phyloP scores from a whole-genome alignment of 495 filamentous ascomycete species.

The Aspergillus heteromorphus region DNA sequence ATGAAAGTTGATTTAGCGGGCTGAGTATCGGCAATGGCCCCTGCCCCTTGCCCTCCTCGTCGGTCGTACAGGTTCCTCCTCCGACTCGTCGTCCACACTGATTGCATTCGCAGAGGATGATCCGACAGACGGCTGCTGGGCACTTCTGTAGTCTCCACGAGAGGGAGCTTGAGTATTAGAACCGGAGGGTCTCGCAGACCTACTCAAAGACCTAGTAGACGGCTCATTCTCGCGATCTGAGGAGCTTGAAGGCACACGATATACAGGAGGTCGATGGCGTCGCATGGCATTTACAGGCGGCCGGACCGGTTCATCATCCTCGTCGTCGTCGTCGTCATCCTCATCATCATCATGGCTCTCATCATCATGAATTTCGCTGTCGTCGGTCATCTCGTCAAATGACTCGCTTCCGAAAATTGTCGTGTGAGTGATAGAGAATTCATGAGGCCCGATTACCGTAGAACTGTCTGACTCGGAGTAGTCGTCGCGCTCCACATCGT shows the following conservation, averaged over 20 bases:
- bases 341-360: constrained; percentile 2
- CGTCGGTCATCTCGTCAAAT: constrained; percentile 2
- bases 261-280: constrained; percentile 10
- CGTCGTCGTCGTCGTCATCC: constrained; percentile 17
- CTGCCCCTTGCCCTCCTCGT: constrained; percentile 19
- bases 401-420: constrained; percentile 3
- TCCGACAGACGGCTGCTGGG: constrained; percentile 4
- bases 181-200: not conserved
- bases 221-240: constrained; percentile 3
- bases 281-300: constrained; percentile 15
- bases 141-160: not conserved
- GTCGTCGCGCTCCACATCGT: constrained; percentile 22
- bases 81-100: constrained; percentile 26
- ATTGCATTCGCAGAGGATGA: constrained; percentile 20
- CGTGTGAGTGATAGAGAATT: constrained; percentile 8
- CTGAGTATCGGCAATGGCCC: constrained; percentile 3
- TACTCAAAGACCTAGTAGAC: not conserved
- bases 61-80: constrained; percentile 31
- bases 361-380: not conserved
- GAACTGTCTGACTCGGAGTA: constrained; percentile 25
- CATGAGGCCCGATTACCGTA: constrained; percentile 24
- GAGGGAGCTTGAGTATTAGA: not conserved
- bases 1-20: not conserved
- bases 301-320: constrained; percentile 24
- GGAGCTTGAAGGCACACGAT: constrained; percentile 11